phyloP scores from a whole-genome alignment of 768 basidiomycete species.

The Macrolepiota dolichaula region DNA sequence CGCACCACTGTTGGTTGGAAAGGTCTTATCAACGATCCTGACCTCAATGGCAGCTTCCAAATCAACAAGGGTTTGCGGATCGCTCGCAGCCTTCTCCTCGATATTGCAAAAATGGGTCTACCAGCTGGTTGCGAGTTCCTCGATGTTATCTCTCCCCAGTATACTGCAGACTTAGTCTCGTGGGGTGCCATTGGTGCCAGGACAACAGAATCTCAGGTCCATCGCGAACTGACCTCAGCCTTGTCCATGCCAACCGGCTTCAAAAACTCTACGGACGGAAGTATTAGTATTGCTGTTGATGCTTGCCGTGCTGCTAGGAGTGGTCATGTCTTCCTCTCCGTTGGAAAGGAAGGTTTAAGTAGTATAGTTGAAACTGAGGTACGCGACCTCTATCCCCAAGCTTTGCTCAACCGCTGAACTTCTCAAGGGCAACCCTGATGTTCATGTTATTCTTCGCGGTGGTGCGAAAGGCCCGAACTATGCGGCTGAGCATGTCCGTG shows the following conservation, averaged over 20 bases:
- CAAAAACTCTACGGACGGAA: constrained; percentile 98
- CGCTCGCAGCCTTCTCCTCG: constrained; percentile 82
- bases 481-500: constrained; percentile 71
- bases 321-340: constrained; percentile 94
- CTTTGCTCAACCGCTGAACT: neutral
- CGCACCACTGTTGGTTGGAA: constrained; percentile 99
- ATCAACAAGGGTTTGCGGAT: constrained; percentile 95
- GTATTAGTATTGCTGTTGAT: constrained; percentile 87
- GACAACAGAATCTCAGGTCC: constrained; percentile 91
- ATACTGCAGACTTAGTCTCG: constrained; percentile 83
- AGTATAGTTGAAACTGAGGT: constrained; percentile 95
- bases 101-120: constrained; percentile 86
- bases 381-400: constrained; percentile 14
- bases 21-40: constrained; percentile 96
- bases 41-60: constrained; percentile 88
- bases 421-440: constrained; percentile 79
- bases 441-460: constrained; percentile 93
- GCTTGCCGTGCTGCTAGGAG: constrained; percentile 89
- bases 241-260: constrained; percentile 97
- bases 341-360: constrained; percentile 94
- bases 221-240: constrained; percentile 82
- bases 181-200: constrained; percentile 98
- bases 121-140: constrained; percentile 98
- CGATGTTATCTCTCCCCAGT: constrained; percentile 66
- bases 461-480: constrained; percentile 90